Evolutionary conservation across 257 asterid species (phyloP), one percentile per base, ranked within the genome.

Genomic region (Phtheirospermum japonicum): DNA sequence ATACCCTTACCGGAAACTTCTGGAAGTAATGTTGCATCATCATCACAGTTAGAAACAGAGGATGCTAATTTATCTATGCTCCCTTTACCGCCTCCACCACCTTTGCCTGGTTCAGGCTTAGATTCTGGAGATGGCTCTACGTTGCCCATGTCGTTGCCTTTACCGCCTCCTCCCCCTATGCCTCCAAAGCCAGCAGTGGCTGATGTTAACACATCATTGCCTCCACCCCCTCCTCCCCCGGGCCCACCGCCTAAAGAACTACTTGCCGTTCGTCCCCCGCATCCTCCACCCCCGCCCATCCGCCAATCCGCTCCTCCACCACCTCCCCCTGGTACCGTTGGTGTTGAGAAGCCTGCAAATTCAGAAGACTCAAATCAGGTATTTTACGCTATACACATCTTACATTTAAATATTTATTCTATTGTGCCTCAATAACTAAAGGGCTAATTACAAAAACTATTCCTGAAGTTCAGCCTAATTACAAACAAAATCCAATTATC

Each of bases 91-190:
- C 85, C 97, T 3, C 95, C 96, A 1, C 97, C 95, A 6, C 89
- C 96, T 34, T 56, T 82, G 65, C 90, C 79, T 34, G 61, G 74
- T 70, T 73, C 76, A 30, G 86, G 81, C 67, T 55, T 65, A 52
- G 91, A 79, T 67, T 72, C 89, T 65, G 85, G 75, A 67, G 95
- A 82, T 74, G 86, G 72, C 64, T 69, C 80, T 59, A 43, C 58
- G 32, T 23, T 80, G 58, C 86, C 94, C 28, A 68, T 71, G 62
- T 80, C 94, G 57, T 75, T 89, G 78, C 89, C 97, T 64, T 75
- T 89, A 75, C 96, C 95, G 4, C 92, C 99, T 16, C 95, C 94
- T 64, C 97, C 97, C 18, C 97, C 96, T 18, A 67, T 93, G 83
- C 96, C 97, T 30, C 85, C 87, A 64, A 79, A 82, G 62, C 88